Conservation (phyloP, 306 rosid genomes). For the Ormosia semicastrata region DNA sequence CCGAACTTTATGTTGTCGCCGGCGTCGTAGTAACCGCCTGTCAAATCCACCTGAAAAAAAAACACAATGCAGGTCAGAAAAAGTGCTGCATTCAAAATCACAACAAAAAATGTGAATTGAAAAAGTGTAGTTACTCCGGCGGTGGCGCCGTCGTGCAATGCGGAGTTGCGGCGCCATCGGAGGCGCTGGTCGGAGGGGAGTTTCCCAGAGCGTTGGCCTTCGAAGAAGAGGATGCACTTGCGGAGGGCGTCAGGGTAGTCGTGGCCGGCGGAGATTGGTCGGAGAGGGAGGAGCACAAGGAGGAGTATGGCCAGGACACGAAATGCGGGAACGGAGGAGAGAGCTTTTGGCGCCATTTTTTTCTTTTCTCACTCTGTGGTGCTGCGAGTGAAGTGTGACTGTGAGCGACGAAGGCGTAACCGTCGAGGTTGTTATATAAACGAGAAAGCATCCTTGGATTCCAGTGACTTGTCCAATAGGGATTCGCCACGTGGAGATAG, state of each 20-base stretch:
- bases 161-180: constrained; percentile 91
- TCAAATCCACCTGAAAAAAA: constrained; percentile 64
- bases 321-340: constrained; percentile 32
- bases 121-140: constrained; percentile 49
- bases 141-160: constrained; percentile 74
- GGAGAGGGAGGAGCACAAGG: constrained; percentile 41
- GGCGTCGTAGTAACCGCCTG: constrained; percentile 97
- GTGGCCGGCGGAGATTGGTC: constrained; percentile 39
- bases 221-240: constrained; percentile 93
- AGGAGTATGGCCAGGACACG: constrained; percentile 37
- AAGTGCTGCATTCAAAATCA: background rate
- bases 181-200: constrained; percentile 87
- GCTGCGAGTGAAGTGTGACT: background rate
- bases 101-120: background rate
- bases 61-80: constrained; percentile 24
- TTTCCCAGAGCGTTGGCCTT: constrained; percentile 97
- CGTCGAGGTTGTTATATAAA: constrained; percentile 55
- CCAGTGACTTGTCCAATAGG: constrained; percentile 43
- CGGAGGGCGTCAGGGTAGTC: constrained; percentile 81
- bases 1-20: constrained; percentile 97
- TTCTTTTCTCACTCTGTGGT: background rate
- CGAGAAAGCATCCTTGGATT: constrained; percentile 78
- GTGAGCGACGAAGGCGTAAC: constrained; percentile 27
- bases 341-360: constrained; percentile 43
- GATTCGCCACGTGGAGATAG: constrained; percentile 41